These are phyloP conservation scores for Alternaria incomplexa DNA, from an alignment of 2,329 filamentous ascomycete species.

Conservation along the genomic window DNA sequence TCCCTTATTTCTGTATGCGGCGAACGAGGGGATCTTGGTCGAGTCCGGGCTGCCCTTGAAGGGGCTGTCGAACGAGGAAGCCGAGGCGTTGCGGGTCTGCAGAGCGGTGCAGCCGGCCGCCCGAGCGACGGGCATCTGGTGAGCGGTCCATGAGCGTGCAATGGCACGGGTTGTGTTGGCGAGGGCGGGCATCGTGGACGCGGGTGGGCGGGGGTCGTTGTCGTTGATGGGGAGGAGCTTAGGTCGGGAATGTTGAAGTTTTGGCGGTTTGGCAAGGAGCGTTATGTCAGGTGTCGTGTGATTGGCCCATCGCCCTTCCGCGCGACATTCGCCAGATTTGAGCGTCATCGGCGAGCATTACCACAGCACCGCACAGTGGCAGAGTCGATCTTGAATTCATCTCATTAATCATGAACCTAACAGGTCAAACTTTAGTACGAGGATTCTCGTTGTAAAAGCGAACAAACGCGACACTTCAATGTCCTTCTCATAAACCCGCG, in stretches of 20 bases:
- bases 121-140: conserved; percentile 55
- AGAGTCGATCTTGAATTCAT: no score
- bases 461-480: no score
- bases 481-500: no score
- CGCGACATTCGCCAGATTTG: conserved; percentile 2
- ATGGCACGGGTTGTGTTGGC: conserved; percentile 54
- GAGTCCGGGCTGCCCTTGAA: conserved; percentile 59
- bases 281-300: conserved; percentile 14
- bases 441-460: no score
- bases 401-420: no score
- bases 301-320: conserved; percentile 4
- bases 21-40: conserved; percentile 85
- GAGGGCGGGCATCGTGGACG: conserved; percentile 57
- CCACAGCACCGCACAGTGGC: no score
- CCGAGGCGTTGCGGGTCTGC: conserved; percentile 53
- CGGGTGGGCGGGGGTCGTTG: conserved; percentile 33
- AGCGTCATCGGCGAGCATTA: conserved; percentile 9
- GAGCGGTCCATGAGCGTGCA: conserved; percentile 55
- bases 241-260: conserved; percentile 32
- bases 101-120: conserved; percentile 53
- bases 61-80: conserved; percentile 59
- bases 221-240: conserved; percentile 27
- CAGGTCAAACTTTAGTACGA: no score
- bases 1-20: conserved; percentile 79
- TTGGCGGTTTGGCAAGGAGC: conserved; percentile 26